phyloP scores from a whole-genome alignment of 371 early-diverging fungal genomes.

The Rhizopus delemar region DNA sequence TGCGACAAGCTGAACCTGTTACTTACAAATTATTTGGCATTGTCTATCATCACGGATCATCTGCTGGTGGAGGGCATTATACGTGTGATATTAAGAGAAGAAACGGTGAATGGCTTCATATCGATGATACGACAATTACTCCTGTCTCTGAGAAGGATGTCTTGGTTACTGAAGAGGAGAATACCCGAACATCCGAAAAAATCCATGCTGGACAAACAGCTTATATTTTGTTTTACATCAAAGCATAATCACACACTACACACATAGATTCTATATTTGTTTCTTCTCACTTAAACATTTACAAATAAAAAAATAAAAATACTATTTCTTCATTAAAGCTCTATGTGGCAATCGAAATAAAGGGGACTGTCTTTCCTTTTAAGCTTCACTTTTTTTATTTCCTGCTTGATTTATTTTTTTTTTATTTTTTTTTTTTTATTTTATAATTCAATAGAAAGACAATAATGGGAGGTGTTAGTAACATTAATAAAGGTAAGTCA shows the following conservation, averaged over 20 bases:
- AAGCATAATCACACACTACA: conserved; percentile 10
- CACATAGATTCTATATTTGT: background rate
- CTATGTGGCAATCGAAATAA: background rate
- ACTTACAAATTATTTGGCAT: conserved; percentile 64
- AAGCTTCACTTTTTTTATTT: background rate
- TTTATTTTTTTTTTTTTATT: conserved; percentile 10
- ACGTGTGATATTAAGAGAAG: conserved; percentile 87
- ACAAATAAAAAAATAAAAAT: background rate
- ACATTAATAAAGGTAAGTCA: conserved; percentile 26
- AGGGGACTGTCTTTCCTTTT: conserved; percentile 10
- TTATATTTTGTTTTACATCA: conserved; percentile 53
- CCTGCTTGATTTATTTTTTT: conserved; percentile 3
- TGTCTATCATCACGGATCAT: conserved; percentile 94
- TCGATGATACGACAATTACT: conserved; percentile 85
- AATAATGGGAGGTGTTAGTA: conserved; percentile 30
- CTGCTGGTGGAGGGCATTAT: conserved; percentile 94
- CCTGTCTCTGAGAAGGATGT: conserved; percentile 70
- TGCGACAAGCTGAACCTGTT: conserved; percentile 38
- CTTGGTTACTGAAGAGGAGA: conserved; percentile 42
- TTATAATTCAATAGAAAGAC: background rate
- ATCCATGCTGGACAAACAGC: conserved; percentile 48
- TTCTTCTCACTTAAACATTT: background rate
- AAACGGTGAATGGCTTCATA: conserved; percentile 83
- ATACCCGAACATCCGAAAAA: conserved; percentile 47
- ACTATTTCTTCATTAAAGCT: background rate